These are phyloP conservation scores for Chlamydomonas schloesseri DNA, from an alignment of 139 green algal genomes.

Conservation along the genomic window DNA sequence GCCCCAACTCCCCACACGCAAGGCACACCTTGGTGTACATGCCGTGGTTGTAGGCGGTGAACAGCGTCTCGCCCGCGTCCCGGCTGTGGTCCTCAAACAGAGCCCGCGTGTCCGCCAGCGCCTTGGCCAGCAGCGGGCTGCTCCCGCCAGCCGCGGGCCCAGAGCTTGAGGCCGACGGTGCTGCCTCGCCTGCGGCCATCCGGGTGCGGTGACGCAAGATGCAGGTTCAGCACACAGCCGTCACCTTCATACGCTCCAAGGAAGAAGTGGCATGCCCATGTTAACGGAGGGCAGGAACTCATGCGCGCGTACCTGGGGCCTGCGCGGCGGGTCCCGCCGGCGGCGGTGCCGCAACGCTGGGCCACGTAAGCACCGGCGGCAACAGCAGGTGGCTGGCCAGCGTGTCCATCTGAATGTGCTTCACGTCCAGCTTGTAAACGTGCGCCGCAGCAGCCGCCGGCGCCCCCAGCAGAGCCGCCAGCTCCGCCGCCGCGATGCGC, in stretches of 20 bases:
- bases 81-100: conserved; percentile 79
- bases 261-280: too few species aligned
- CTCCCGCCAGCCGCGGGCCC: neutral
- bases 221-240: too few species aligned
- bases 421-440: conserved; percentile 73
- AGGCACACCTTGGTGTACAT: conserved; percentile 82
- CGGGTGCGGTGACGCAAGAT: too few species aligned
- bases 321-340: neutral
- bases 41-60: conserved; percentile 72
- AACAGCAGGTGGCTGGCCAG: conserved; percentile 74
- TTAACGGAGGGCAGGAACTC: too few species aligned
- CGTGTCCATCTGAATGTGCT: conserved; percentile 84
- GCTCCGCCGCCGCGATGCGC: conserved; percentile 63
- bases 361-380: conserved; percentile 60
- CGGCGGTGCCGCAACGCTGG: neutral
- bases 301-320: too few species aligned
- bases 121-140: neutral
- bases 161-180: too few species aligned
- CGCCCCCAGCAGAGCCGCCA: conserved; percentile 71
- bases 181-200: too few species aligned
- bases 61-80: conserved; percentile 80
- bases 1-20: too few species aligned
- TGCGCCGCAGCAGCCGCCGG: conserved; percentile 47
- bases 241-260: too few species aligned
- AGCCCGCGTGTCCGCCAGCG: conserved; percentile 56